phyloP scores from a whole-genome alignment of 225 moss, liverwort and hornwort genomes.

The Marchantia polymorpha region DNA sequence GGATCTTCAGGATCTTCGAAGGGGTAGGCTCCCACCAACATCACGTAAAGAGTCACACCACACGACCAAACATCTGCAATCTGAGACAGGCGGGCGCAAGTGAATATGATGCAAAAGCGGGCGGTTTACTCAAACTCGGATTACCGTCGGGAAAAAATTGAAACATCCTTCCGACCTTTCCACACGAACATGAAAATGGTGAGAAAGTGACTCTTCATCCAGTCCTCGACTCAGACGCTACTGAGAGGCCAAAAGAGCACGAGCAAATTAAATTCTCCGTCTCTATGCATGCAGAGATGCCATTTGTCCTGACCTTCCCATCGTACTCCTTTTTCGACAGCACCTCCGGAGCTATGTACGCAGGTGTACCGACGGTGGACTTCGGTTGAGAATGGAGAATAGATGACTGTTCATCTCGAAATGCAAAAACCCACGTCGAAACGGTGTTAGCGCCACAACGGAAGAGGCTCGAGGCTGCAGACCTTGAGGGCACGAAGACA shows the following conservation, averaged over 20 bases:
- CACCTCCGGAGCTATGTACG: slow-evolving; percentile 96
- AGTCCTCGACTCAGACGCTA: too few relatives aligned
- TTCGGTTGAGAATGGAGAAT: slow-evolving; percentile 92
- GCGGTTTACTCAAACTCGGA: too few relatives aligned
- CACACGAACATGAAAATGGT: too few relatives aligned
- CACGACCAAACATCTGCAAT: slow-evolving; percentile 98
- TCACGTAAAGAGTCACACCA: slow-evolving; percentile 93
- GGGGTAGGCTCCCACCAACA: slow-evolving; percentile 98
- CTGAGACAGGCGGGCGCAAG: slow-evolving; percentile 12
- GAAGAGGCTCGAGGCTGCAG: background rate
- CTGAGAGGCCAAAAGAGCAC: too few relatives aligned
- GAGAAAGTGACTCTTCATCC: too few relatives aligned
- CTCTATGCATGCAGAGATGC: too few relatives aligned
- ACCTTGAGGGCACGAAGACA: background rate
- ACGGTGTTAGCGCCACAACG: background rate
- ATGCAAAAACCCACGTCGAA: background rate
- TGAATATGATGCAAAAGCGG: too few relatives aligned
- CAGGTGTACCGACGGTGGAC: slow-evolving; percentile 97
- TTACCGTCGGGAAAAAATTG: background rate
- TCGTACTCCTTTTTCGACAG: slow-evolving; percentile 98
- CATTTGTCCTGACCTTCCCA: slow-evolving; percentile 61
- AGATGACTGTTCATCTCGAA: slow-evolving; percentile 58
- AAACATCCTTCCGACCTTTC: background rate
- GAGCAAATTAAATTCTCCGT: background rate
- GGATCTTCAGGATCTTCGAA: slow-evolving; percentile 99